Base-by-base conservation (phyloP, 2,329 filamentous ascomycete species). In the Xylaria sp. region DNA sequence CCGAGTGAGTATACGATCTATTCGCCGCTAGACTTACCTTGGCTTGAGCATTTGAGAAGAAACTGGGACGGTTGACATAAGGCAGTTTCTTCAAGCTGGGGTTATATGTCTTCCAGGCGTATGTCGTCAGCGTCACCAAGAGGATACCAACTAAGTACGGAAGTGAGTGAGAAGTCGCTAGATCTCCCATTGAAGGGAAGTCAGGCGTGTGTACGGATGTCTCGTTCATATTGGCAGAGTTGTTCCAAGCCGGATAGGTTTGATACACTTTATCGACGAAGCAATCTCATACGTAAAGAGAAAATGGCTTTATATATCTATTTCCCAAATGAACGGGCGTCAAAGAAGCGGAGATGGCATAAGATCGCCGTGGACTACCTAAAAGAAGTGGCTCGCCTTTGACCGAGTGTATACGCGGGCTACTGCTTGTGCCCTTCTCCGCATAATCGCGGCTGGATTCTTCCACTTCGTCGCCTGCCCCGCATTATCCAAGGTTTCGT, bases 1-100 rank as follows among this genome's bases (percentile, higher is more conserved):
- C 39, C 39, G 6, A 2, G 2, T 15, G 8, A 2, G 9, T 49
- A 41, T 48, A 28, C 28, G 8, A 18, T 18, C 15, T 48, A 25
- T 33, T 55, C 33, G 7, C 2, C 31, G 28, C 31, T 28, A 8
- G 8, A 62, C 67, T 56, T 64, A n/a, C 69, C 59, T 63, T 64
- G 4, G 54, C 64, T 62, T 64, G 18, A n/a, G 61, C n/a, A 13
- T 39, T 57, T 5, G 64, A 64, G 36, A 70, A 67, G 33, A 70
- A 23, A 2, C n/a, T 41, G 8, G 57, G 12, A 49, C 59, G 51
- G 39, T 71, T 71, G 10, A 70, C 54, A 15, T 51, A 12, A 13
- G 69, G 69, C 33, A 71, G 51, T 25, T 63, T 69, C 39, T 67
- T 71, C 18, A 71, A 9, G 23, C 31, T 67, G n/a, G 57, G 10